These are phyloP conservation scores for Penicillium cinerascens DNA, from an alignment of 495 filamentous ascomycete genomes.

Conservation along the genomic window DNA sequence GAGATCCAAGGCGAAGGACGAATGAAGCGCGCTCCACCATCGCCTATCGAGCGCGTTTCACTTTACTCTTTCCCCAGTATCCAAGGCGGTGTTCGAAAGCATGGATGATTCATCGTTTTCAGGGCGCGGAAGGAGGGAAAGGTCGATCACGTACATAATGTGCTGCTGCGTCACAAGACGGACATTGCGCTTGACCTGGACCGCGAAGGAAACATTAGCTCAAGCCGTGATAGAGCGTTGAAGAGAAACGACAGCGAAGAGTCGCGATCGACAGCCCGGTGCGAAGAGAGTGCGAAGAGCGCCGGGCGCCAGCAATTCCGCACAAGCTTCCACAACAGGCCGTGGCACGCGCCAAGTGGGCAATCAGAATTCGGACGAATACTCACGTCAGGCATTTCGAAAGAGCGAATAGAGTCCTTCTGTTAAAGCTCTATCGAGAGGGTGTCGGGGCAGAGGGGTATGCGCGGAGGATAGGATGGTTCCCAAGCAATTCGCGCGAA, in stretches of 20 bases:
- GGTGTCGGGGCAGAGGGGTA: not conserved
- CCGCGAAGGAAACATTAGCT: conserved; percentile 1
- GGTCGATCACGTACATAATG: conserved; percentile 63
- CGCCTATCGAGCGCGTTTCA: not conserved
- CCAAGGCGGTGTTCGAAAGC: not conserved
- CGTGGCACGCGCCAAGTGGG: not conserved
- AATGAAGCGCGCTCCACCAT: not conserved
- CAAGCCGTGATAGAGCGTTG: not conserved
- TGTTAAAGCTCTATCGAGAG: not conserved
- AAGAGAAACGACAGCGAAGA: not conserved
- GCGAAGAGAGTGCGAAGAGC: not conserved
- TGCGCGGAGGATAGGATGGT: conserved; percentile 1
- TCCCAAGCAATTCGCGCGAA: not conserved
- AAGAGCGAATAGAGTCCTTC: not conserved
- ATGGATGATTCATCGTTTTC: not conserved
- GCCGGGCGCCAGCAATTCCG: not conserved
- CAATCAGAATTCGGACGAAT: not conserved
- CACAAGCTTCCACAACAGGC: not conserved
- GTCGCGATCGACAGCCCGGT: not conserved
- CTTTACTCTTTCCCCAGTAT: not conserved
- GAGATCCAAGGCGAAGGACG: not conserved
- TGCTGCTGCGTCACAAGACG: conserved; percentile 90
- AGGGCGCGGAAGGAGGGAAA: conserved; percentile 6
- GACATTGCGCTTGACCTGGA: conserved; percentile 77
- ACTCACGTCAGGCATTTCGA: conserved; percentile 49